Conservation (phyloP, 169 alveolate species). For the Eimeria sp. region DNA sequence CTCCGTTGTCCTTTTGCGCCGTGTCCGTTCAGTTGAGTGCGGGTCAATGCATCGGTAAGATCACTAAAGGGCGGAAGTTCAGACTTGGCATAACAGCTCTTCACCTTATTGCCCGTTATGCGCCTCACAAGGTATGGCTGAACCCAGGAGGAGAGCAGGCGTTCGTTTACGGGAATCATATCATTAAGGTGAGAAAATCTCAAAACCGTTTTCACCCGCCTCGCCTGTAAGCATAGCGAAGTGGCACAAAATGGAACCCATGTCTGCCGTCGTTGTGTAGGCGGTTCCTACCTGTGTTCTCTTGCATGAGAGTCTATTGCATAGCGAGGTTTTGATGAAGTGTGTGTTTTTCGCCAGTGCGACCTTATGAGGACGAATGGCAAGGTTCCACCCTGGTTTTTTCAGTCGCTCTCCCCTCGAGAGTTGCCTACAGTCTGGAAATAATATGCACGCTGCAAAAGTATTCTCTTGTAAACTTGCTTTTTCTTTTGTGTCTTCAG, state of each 20-base stretch:
- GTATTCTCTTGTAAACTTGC: not conserved
- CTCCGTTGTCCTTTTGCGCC: not conserved
- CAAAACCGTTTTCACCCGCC: not conserved
- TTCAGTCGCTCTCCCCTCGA: not conserved
- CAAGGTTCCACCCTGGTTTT: not conserved
- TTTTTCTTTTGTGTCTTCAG: slow-evolving; percentile 37
- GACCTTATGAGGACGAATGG: not conserved
- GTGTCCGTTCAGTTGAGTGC: slow-evolving; percentile 77
- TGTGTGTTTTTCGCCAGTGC: not conserved
- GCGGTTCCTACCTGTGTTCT: not conserved
- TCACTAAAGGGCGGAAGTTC: slow-evolving; percentile 95
- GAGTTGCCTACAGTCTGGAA: not conserved
- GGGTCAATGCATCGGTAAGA: slow-evolving; percentile 97
- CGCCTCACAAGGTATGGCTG: slow-evolving; percentile 96
- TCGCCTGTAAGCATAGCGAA: not conserved
- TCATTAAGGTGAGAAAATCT: slow-evolving; percentile 88
- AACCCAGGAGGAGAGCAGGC: slow-evolving; percentile 97
- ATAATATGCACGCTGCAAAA: not conserved
- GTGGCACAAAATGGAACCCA: not conserved
- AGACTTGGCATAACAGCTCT: slow-evolving; percentile 95
- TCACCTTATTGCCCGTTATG: slow-evolving; percentile 95
- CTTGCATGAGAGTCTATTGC: not conserved
- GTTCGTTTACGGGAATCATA: slow-evolving; percentile 96
- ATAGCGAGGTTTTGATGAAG: not conserved
- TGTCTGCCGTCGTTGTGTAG: not conserved